phyloP scores from a whole-genome alignment of 805 yeast genomes.

The Wickerhamiella slavikovae region DNA sequence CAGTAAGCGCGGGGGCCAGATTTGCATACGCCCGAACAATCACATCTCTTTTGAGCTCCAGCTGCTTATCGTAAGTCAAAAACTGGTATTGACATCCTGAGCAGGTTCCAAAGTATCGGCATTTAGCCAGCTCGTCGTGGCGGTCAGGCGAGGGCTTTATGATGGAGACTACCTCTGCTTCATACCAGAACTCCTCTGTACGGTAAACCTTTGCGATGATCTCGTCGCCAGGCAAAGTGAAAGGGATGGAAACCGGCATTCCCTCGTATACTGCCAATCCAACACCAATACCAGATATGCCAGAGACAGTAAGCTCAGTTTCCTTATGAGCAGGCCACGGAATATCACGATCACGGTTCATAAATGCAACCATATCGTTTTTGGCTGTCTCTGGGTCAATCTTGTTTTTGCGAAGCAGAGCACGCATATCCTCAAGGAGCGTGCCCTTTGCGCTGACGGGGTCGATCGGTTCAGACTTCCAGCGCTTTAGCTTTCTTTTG shows the following conservation, averaged over 20 bases:
- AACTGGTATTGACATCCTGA: slow-evolving; percentile 91
- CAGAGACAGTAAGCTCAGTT: slow-evolving; percentile 38
- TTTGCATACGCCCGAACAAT: slow-evolving; percentile 63
- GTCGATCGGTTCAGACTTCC: slow-evolving; percentile 43
- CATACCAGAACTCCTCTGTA: slow-evolving; percentile 55
- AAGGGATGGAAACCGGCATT: slow-evolving; percentile 69
- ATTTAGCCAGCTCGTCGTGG: slow-evolving; percentile 41
- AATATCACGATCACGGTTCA: slow-evolving; percentile 27
- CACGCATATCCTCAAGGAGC: slow-evolving; percentile 49
- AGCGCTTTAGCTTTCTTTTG: slow-evolving; percentile 19
- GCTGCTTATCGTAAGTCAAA: slow-evolving; percentile 50
- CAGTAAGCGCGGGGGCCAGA: slow-evolving; percentile 28
- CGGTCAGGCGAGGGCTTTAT: slow-evolving; percentile 24
- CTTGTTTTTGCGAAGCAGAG: slow-evolving; percentile 26
- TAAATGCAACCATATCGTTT: slow-evolving; percentile 45
- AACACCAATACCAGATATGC: slow-evolving; percentile 63
- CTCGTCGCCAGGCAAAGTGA: slow-evolving; percentile 69
- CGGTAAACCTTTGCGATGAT: slow-evolving; percentile 54
- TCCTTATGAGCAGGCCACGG: slow-evolving; percentile 30
- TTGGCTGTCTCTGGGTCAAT: slow-evolving; percentile 25
- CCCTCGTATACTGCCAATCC: slow-evolving; percentile 55
- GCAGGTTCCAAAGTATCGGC: slow-evolving; percentile 78
- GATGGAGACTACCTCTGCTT: slow-evolving; percentile 48
- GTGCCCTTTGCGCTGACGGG: slow-evolving; percentile 69
- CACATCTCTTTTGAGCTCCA: slow-evolving; percentile 49